Evolutionary conservation across 352 stramenopile genomes (phyloP), one percentile per base, ranked within the genome.

Genomic region (Phytophthora lateralis): DNA sequence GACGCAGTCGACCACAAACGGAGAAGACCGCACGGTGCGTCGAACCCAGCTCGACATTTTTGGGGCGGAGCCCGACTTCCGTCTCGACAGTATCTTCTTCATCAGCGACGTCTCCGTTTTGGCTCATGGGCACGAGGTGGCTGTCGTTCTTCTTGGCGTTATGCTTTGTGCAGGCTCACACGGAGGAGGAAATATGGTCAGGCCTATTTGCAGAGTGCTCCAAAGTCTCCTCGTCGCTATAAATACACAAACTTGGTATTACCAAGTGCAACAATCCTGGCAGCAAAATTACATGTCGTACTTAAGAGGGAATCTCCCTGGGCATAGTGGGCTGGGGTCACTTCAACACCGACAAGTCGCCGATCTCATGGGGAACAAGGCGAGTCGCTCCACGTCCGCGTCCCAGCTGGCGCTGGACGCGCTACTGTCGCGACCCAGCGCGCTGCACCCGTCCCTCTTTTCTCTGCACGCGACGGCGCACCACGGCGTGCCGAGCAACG

Each of bases 401-500:
- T 64, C 67, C 4, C 75, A 88, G 53, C 54, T 64, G 60, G 74
- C 72, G 30, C 63, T 89, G 26, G 63, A 76, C n/a, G 63, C 67
- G 47, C 34, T 77, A 18, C 62, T 91, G 15, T 43, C 72, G 39
- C 71, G 69, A 0, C 63, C 52, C 20, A 82, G 71, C 26, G 60
- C 72, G 38, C 67, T 94, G 4, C 64, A 68, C 2, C 21, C 56
- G 2, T 63, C 63, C 2, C 71, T 86, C 66, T 94, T 91, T 39
- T 60, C 54, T 20, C 49, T 91, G n/a, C 51, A 71, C 9, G 26
- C 70, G 2, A 65, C 71, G 11, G 85, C 73, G 15, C 85, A 94
- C 59, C 85, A 94, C 34, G 82, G 85, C 38, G 70, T 91, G 30
- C 80, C 82, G 8, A 81, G 75, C 55, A 88, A 91, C 47, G 70